Evolutionary conservation across 2,329 filamentous ascomycete genomes (phyloP).

Genomic region (Cordyceps cicadae): DNA sequence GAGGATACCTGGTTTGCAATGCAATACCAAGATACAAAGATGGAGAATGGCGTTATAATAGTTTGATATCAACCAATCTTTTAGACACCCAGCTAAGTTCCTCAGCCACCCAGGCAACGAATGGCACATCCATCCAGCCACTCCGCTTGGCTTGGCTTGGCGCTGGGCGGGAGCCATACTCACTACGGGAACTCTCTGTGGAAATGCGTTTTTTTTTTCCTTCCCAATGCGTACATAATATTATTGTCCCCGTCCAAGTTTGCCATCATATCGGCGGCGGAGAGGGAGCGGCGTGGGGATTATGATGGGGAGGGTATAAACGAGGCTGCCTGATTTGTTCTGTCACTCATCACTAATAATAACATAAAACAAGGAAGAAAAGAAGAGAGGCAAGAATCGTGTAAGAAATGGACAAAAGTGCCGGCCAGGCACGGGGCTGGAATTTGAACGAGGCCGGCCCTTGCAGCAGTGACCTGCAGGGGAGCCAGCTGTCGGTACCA

Average conservation of each 20-base stretch:
- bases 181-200: background rate
- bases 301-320: background rate
- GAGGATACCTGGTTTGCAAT: background rate
- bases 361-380: background rate
- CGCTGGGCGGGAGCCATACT: background rate
- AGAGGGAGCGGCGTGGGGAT: too few relatives aligned
- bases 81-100: background rate
- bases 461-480: background rate
- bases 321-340: background rate
- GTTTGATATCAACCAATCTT: background rate
- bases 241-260: too few relatives aligned
- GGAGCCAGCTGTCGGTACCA: background rate
- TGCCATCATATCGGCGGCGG: too few relatives aligned
- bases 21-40: background rate
- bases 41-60: background rate
- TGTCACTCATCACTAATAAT: too few relatives aligned
- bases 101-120: background rate
- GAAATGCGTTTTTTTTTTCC: background rate
- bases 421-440: background rate
- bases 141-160: slow-evolving; percentile 2
- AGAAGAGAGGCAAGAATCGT: too few relatives aligned
- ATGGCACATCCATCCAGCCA: background rate
- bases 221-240: slow-evolving; percentile 5
- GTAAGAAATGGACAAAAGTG: background rate
- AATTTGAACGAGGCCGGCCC: background rate